Percentiles rank a stretch among this genome's conserved stretches.
Evolutionary conservation across 257 asterid genomes (phyloP).

Genomic region (Solanum ossicruentum): DNA sequence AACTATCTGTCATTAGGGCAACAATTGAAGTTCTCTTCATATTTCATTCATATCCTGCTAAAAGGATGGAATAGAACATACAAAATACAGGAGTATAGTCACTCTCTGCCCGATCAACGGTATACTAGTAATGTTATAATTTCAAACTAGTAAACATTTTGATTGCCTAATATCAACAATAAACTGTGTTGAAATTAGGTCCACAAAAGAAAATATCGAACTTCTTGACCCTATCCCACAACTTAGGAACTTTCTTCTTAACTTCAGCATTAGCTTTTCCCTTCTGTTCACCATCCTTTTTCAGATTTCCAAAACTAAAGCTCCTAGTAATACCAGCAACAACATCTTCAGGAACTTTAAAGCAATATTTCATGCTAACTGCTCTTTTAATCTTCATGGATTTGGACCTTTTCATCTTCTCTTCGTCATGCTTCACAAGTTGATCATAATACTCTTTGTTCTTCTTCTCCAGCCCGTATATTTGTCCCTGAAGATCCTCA

Average conservation of each 20-base stretch:
- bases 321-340: slow-evolving; percentile 3
- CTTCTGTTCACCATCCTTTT: slow-evolving; percentile 19
- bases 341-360: slow-evolving; percentile 18
- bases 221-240: slow-evolving; percentile 73
- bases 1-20: neutral
- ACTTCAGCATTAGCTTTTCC: neutral
- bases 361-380: slow-evolving; percentile 43
- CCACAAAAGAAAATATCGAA: slow-evolving; percentile 59
- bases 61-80: neutral
- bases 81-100: neutral
- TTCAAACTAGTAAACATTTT: neutral
- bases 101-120: neutral
- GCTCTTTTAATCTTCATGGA: slow-evolving; percentile 11
- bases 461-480: slow-evolving; percentile 72
- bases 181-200: slow-evolving; percentile 26
- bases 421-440: slow-evolving; percentile 41
- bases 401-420: slow-evolving; percentile 16
- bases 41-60: neutral
- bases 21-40: neutral
- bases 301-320: slow-evolving; percentile 11
- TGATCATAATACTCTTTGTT: slow-evolving; percentile 73
- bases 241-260: slow-evolving; percentile 20
- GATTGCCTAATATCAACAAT: slow-evolving; percentile 5
- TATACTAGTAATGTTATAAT: neutral
- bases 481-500: slow-evolving; percentile 95